Conservation (phyloP, 2,329 filamentous ascomycete species). For the Microdochium trichocladiopsis region DNA sequence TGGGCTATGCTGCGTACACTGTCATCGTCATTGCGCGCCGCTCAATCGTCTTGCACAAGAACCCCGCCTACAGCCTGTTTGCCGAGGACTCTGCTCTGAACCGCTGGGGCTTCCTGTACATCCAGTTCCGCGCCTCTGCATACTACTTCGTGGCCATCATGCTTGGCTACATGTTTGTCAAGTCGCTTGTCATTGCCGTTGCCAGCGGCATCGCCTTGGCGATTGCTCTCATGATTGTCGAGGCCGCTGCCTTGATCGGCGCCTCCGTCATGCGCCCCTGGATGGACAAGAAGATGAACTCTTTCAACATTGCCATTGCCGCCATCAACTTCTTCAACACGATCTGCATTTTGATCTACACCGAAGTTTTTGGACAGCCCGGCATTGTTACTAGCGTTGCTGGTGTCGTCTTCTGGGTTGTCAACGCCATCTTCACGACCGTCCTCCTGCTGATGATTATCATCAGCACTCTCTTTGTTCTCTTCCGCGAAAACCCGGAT, state of each 20-base stretch:
- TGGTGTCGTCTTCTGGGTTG: constrained; percentile 81
- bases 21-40: constrained; percentile 83
- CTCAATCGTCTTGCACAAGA: constrained; percentile 87
- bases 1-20: constrained; percentile 83
- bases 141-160: constrained; percentile 90
- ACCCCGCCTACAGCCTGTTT: constrained; percentile 94
- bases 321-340: constrained; percentile 86
- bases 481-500: constrained; percentile 90
- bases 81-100: constrained; percentile 90
- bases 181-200: constrained; percentile 83
- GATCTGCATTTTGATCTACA: constrained; percentile 85
- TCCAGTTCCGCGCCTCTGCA: constrained; percentile 90
- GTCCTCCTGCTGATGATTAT: constrained; percentile 79
- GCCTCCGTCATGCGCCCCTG: constrained; percentile 80
- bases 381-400: constrained; percentile 79
- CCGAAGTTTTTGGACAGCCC: constrained; percentile 77
- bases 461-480: constrained; percentile 63
- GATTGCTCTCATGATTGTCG: constrained; percentile 75
- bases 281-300: constrained; percentile 99
- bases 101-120: constrained; percentile 97
- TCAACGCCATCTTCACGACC: constrained; percentile 77
- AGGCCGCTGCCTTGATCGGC: constrained; percentile 69
- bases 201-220: constrained; percentile 67
- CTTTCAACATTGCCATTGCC: constrained; percentile 90
- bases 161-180: constrained; percentile 73